These are phyloP conservation scores for Plasmodium yoelii DNA, from an alignment of 169 alveolate genomes.

Conservation along the genomic window DNA sequence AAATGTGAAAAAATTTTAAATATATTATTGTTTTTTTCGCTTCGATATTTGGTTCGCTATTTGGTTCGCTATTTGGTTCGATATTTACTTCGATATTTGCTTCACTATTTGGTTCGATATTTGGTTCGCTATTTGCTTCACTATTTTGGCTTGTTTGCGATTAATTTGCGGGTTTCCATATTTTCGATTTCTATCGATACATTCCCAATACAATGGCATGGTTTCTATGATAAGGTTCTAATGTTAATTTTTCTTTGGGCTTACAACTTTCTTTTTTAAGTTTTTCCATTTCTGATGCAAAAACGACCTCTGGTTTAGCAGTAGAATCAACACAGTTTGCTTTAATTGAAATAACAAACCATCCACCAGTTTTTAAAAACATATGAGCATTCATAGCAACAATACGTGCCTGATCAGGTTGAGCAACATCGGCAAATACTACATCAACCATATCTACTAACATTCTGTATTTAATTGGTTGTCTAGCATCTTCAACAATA, in stretches of 20 bases:
- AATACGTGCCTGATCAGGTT: conserved; percentile 98
- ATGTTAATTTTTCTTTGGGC: conserved; percentile 97
- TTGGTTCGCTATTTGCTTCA: too few species aligned
- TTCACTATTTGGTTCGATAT: too few species aligned
- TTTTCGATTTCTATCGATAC: conserved; percentile 88
- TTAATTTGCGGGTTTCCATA: conserved; percentile 85
- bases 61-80: too few species aligned
- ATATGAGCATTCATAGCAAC: conserved; percentile 96
- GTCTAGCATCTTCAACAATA: conserved; percentile 99
- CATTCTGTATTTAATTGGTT: conserved; percentile 98
- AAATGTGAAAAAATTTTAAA: too few species aligned
- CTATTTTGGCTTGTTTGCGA: conserved; percentile 21
- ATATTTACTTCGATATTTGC: too few species aligned
- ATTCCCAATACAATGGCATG: conserved; percentile 98
- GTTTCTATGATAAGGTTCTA: conserved; percentile 98
- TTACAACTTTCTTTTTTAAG: conserved; percentile 95
- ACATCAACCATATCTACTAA: conserved; percentile 99
- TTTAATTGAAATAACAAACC: conserved; percentile 98
- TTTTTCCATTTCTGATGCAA: conserved; percentile 92
- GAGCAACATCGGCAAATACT: conserved; percentile 99
- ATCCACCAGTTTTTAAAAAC: conserved; percentile 98
- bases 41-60: too few species aligned
- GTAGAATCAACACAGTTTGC: conserved; percentile 99
- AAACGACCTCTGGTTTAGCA: conserved; percentile 98
- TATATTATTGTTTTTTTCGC: background rate